Conservation (phyloP, 78 protist genomes). For the Andalucia godoyi region DNA sequence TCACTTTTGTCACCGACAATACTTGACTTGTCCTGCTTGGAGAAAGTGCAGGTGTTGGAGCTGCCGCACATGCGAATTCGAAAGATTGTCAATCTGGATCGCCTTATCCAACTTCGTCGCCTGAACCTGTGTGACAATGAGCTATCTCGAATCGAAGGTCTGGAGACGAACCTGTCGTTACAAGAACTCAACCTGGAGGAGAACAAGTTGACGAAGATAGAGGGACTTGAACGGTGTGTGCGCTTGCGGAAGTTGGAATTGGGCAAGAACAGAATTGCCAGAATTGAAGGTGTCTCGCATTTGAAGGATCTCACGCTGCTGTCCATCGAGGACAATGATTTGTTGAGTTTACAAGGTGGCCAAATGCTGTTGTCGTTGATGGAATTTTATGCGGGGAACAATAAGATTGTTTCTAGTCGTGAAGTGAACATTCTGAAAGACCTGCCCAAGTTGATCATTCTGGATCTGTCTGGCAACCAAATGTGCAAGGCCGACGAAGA, state of each 20-base stretch:
- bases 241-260: constrained; percentile 16
- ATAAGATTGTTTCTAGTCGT: neutral
- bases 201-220: constrained; percentile 11
- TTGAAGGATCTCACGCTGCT: constrained; percentile 16
- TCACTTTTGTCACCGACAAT: too few relatives aligned
- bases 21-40: too few relatives aligned
- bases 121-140: constrained; percentile 31
- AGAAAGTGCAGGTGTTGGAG: constrained; percentile 13
- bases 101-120: neutral
- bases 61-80: neutral
- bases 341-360: constrained; percentile 8
- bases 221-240: neutral
- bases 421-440: neutral
- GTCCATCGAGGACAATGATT: constrained; percentile 37
- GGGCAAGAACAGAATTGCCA: constrained; percentile 16
- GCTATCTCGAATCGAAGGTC: constrained; percentile 6
- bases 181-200: constrained; percentile 35
- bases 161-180: neutral
- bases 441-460: constrained; percentile 36
- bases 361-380: neutral
- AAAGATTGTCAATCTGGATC: constrained; percentile 12
- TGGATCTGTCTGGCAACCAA: constrained; percentile 36
- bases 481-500: neutral
- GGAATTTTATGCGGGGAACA: constrained; percentile 46
- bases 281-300: constrained; percentile 2